Evolutionary conservation across 768 basidiomycete genomes (phyloP).

Genomic region (Suillus brevipes): DNA sequence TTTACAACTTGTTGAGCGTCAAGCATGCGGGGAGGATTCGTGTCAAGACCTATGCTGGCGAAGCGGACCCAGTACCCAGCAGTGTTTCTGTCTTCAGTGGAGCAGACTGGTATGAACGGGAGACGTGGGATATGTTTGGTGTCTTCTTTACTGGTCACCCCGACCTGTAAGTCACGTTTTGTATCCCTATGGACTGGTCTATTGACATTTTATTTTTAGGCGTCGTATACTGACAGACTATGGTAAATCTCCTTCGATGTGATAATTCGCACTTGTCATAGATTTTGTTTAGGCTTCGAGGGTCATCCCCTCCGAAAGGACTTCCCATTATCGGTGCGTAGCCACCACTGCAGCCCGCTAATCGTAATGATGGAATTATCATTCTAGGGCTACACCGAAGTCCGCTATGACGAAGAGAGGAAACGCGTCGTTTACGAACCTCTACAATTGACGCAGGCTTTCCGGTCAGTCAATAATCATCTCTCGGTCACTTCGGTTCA

Average conservation of each 20-base stretch:
- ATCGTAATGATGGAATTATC: neutral
- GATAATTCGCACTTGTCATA: neutral
- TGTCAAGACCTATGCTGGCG: slow-evolving; percentile 96
- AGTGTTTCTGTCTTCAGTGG: slow-evolving; percentile 77
- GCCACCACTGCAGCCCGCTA: neutral
- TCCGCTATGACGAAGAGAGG: slow-evolving; percentile 96
- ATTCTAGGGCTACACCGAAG: slow-evolving; percentile 92
- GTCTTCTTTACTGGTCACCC: slow-evolving; percentile 97
- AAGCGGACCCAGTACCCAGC: slow-evolving; percentile 89
- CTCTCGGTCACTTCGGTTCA: neutral
- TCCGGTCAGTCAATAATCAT: slow-evolving; percentile 60
- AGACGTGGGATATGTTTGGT: slow-evolving; percentile 97
- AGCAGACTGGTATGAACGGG: slow-evolving; percentile 98
- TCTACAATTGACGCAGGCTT: slow-evolving; percentile 95
- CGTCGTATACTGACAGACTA: slow-evolving; percentile 98
- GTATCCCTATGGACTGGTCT: neutral
- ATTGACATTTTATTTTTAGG: slow-evolving; percentile 37
- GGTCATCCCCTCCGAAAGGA: slow-evolving; percentile 98
- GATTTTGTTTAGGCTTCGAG: slow-evolving; percentile 69
- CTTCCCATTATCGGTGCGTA: slow-evolving; percentile 89
- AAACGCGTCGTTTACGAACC: slow-evolving; percentile 98
- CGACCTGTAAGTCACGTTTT: slow-evolving; percentile 69
- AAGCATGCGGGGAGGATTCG: slow-evolving; percentile 80
- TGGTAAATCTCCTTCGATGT: slow-evolving; percentile 45
- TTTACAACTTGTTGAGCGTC: slow-evolving; percentile 90